Evolutionary conservation across 2,329 filamentous ascomycete genomes (phyloP).

Genomic region (Anthostomella pinea): DNA sequence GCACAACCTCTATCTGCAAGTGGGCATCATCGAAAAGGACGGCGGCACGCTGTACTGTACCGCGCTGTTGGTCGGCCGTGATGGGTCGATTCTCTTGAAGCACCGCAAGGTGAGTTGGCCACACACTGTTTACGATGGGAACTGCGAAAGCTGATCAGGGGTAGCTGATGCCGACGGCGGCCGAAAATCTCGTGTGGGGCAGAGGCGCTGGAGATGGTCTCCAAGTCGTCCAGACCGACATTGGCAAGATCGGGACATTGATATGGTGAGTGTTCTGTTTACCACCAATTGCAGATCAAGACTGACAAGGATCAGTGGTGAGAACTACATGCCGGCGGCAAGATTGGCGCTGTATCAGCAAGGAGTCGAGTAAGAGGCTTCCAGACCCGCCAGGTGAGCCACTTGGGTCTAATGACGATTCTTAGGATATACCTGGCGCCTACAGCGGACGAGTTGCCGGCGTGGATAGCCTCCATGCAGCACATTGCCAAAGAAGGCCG

Average conservation of each 20-base stretch:
- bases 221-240: constrained; percentile 37
- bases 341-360: constrained; percentile 41
- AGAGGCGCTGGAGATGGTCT: constrained; percentile 39
- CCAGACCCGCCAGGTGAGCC: too few species aligned
- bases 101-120: constrained; percentile 35
- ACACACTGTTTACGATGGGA: too few species aligned
- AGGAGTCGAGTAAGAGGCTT: constrained; percentile 39
- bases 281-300: not conserved
- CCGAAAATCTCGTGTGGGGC: constrained; percentile 46
- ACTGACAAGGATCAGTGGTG: constrained; percentile 31
- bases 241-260: constrained; percentile 40
- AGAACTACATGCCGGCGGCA: constrained; percentile 44
- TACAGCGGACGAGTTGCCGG: constrained; percentile 31
- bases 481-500: constrained; percentile 45
- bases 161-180: constrained; percentile 39
- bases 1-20: constrained; percentile 34
- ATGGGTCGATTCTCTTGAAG: constrained; percentile 34
- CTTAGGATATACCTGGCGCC: constrained; percentile 33
- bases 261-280: constrained; percentile 32
- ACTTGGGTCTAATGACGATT: constrained; percentile 2
- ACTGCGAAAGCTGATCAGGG: too few species aligned
- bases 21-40: constrained; percentile 41
- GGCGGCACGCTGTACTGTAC: constrained; percentile 41
- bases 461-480: constrained; percentile 41
- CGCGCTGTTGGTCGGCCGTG: constrained; percentile 34